Percentiles rank a stretch among this genome's conserved stretches.
phyloP scores from a whole-genome alignment of 352 stramenopile species.

The Pythium rhizo-oryzae region DNA sequence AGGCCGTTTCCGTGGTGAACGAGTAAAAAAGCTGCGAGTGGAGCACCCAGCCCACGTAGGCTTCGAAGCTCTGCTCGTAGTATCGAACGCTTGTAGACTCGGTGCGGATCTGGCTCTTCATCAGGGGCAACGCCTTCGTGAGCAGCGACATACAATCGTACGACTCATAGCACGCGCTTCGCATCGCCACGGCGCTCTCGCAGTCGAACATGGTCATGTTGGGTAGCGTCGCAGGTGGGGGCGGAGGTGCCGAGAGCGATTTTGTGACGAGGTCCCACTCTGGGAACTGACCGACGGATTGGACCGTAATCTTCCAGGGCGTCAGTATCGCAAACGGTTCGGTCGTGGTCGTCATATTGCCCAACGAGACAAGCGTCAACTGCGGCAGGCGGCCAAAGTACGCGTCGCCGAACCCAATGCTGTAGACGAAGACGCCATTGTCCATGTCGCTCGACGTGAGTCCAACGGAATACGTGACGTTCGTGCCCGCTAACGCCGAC shows the following conservation, averaged over 20 bases:
- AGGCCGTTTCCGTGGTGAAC: neutral
- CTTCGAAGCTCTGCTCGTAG: neutral
- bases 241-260: neutral
- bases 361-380: neutral
- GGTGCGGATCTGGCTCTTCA: neutral
- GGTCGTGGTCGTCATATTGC: neutral
- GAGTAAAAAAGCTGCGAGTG: neutral
- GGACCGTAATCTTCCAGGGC: slow-evolving; percentile 8
- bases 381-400: slow-evolving; percentile 21
- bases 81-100: neutral
- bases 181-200: neutral
- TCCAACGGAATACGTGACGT: neutral
- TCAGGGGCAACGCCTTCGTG: neutral
- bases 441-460: neutral
- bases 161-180: neutral
- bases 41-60: slow-evolving; percentile 1
- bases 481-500: neutral
- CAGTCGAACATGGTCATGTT: neutral
- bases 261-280: slow-evolving; percentile 16
- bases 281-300: slow-evolving; percentile 10
- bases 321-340: neutral
- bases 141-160: slow-evolving; percentile 18
- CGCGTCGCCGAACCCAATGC: slow-evolving; percentile 11
- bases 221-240: neutral
- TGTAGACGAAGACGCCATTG: slow-evolving; percentile 5